These are phyloP conservation scores for Nigrospora osmanthi DNA, from an alignment of 2,329 filamentous ascomycete species.

Conservation along the genomic window DNA sequence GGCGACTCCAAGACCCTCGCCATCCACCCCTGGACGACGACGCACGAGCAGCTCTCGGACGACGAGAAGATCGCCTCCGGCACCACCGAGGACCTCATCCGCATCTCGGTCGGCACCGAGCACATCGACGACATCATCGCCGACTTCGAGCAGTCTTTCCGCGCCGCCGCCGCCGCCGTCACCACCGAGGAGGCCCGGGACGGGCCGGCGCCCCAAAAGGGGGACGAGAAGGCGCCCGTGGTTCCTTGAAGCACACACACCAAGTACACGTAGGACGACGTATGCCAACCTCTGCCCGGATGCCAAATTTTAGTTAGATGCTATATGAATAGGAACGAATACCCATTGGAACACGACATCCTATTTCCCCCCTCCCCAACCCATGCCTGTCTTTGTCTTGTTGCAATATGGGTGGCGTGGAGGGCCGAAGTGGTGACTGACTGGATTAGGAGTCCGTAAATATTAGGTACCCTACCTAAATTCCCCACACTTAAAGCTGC, in stretches of 20 bases:
- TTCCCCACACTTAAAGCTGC: too few relatives aligned
- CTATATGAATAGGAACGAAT: too few relatives aligned
- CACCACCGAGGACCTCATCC: conserved; percentile 84
- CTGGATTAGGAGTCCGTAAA: too few relatives aligned
- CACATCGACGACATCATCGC: conserved; percentile 96
- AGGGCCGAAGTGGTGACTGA: too few relatives aligned
- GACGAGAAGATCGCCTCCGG: conserved; percentile 75
- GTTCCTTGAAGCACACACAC: conserved; percentile 21
- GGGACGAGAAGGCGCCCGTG: conserved; percentile 28
- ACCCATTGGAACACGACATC: too few relatives aligned
- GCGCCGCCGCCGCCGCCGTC: conserved; percentile 43
- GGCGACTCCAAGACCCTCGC: conserved; percentile 92
- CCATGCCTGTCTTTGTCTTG: too few relatives aligned
- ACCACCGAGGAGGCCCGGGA: conserved; percentile 19
- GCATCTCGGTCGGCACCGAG: conserved; percentile 91
- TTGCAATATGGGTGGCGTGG: too few relatives aligned
- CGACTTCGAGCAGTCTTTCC: conserved; percentile 89
- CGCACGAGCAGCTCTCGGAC: conserved; percentile 79
- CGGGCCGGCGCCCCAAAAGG: conserved; percentile 22
- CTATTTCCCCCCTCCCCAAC: too few relatives aligned
- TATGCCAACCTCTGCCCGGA: background rate
- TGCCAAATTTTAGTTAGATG: too few relatives aligned
- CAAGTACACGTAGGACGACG: too few relatives aligned
- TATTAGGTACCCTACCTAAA: too few relatives aligned
- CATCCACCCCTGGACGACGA: conserved; percentile 93